Evolutionary conservation across 2,329 filamentous ascomycete genomes (phyloP).

Genomic region (Alternaria arborescens): DNA sequence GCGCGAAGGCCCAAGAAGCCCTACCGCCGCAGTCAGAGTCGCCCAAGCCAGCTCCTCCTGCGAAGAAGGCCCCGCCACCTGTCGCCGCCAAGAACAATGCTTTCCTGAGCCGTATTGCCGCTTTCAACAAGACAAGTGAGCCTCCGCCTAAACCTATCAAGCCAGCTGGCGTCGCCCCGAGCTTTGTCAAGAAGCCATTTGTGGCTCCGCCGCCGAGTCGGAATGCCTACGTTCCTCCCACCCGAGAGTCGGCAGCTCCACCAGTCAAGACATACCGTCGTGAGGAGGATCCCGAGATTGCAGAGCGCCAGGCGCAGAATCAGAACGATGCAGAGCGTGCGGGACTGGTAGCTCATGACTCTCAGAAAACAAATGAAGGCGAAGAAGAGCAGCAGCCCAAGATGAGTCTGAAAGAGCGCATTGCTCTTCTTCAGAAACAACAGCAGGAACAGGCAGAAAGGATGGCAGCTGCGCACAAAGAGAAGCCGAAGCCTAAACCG

Average conservation of each 20-base stretch:
- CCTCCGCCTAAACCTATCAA: constrained; percentile 92
- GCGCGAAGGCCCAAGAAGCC: constrained; percentile 29
- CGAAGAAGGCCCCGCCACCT: constrained; percentile 70
- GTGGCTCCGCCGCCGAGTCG: constrained; percentile 93
- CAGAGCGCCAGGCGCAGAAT: constrained; percentile 70
- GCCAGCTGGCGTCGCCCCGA: constrained; percentile 66
- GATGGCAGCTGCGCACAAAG: constrained; percentile 81
- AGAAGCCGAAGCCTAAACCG: constrained; percentile 76
- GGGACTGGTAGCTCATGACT: constrained; percentile 61
- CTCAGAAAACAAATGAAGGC: constrained; percentile 57
- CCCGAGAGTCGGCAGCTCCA: constrained; percentile 72
- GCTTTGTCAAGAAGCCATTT: constrained; percentile 96
- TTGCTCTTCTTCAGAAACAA: constrained; percentile 91
- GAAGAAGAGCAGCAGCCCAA: constrained; percentile 84
- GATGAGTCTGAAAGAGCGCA: constrained; percentile 92
- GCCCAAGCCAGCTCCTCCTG: constrained; percentile 49
- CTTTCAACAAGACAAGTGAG: constrained; percentile 90
- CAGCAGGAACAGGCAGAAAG: constrained; percentile 88
- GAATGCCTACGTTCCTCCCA: constrained; percentile 85
- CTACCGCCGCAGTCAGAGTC: constrained; percentile 44
- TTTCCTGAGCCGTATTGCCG: constrained; percentile 94
- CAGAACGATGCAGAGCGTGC: constrained; percentile 73
- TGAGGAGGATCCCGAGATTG: constrained; percentile 79
- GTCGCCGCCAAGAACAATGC: constrained; percentile 82
- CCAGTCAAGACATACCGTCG: constrained; percentile 81